Evolutionary conservation across 805 yeast species (phyloP).

Genomic region (Monosporozyma yasuniensis): DNA sequence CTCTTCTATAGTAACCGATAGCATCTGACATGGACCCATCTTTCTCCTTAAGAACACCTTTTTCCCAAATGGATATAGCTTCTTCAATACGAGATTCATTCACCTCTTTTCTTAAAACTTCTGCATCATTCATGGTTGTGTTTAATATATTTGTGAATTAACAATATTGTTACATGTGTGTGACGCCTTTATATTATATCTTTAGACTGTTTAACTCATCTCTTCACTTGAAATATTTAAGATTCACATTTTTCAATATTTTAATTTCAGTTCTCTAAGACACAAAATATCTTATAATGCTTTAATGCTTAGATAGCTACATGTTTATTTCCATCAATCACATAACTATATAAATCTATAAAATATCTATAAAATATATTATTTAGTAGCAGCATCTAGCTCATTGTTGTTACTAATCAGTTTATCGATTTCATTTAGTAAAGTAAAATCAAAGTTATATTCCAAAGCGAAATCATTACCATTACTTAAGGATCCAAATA

Average conservation of each 20-base stretch:
- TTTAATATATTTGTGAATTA: not conserved
- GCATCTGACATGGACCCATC: constrained; percentile 80
- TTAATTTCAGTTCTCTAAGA: not conserved
- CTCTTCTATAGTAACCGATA: constrained; percentile 58
- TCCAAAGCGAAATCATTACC: constrained; percentile 27
- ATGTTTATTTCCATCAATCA: too few species aligned
- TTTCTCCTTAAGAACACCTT: constrained; percentile 62
- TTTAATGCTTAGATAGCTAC: too few species aligned
- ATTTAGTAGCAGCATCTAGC: not conserved
- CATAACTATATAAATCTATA: too few species aligned
- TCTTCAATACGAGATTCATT: constrained; percentile 4
- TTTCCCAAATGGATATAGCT: constrained; percentile 60
- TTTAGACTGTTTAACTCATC: not conserved
- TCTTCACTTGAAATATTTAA: not conserved
- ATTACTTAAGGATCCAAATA: constrained; percentile 22
- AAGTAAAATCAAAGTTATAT: constrained; percentile 25
- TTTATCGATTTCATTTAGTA: constrained; percentile 25
- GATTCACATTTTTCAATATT: not conserved
- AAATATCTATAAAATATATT: not conserved
- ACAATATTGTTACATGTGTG: not conserved
- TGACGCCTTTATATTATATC: not conserved
- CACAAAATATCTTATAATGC: too few species aligned
- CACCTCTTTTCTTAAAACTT: not conserved
- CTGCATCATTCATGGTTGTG: not conserved
- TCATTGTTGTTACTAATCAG: constrained; percentile 12